Conservation (phyloP, 2,329 filamentous ascomycete genomes). For the Fusarium pseudocircinatum region DNA sequence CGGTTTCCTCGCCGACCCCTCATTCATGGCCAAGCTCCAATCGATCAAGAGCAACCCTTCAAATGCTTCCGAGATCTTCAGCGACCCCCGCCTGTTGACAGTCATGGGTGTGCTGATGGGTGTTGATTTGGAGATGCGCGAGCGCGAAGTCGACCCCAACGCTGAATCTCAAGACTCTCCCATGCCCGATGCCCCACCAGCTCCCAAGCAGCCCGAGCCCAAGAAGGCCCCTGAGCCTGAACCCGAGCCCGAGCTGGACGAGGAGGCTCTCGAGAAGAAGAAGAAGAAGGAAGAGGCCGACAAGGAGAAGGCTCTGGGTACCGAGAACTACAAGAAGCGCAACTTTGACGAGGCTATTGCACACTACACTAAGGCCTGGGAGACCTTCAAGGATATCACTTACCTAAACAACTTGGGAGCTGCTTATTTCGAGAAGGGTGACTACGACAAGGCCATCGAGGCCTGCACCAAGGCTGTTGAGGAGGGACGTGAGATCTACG, state of each 20-base stretch:
- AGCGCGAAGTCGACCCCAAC: slow-evolving; percentile 47
- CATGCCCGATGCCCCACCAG: slow-evolving; percentile 74
- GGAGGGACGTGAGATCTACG: slow-evolving; percentile 87
- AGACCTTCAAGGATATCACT: slow-evolving; percentile 92
- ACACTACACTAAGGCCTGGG: slow-evolving; percentile 96
- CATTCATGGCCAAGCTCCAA: slow-evolving; percentile 92
- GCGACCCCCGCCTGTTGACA: slow-evolving; percentile 90
- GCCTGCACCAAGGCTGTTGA: slow-evolving; percentile 88
- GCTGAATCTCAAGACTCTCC: slow-evolving; percentile 65
- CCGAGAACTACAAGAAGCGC: slow-evolving; percentile 97
- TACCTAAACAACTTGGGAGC: slow-evolving; percentile 97
- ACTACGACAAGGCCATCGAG: slow-evolving; percentile 88
- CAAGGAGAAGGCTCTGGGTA: slow-evolving; percentile 92
- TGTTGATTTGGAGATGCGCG: slow-evolving; percentile 78
- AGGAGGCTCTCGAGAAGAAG: slow-evolving; percentile 84
- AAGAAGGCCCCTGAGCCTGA: slow-evolving; percentile 68
- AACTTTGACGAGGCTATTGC: slow-evolving; percentile 94
- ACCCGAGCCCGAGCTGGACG: slow-evolving; percentile 78
- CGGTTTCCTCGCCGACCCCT: slow-evolving; percentile 78
- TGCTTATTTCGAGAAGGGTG: slow-evolving; percentile 95
- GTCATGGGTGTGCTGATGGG: slow-evolving; percentile 94
- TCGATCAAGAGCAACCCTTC: slow-evolving; percentile 82
- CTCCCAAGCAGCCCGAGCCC: slow-evolving; percentile 53
- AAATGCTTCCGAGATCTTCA: slow-evolving; percentile 80
- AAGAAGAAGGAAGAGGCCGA: slow-evolving; percentile 94